Evolutionary conservation across 2,329 filamentous ascomycete genomes (phyloP), one percentile per base, ranked within the genome.

Genomic region (Penicillium sp.): DNA sequence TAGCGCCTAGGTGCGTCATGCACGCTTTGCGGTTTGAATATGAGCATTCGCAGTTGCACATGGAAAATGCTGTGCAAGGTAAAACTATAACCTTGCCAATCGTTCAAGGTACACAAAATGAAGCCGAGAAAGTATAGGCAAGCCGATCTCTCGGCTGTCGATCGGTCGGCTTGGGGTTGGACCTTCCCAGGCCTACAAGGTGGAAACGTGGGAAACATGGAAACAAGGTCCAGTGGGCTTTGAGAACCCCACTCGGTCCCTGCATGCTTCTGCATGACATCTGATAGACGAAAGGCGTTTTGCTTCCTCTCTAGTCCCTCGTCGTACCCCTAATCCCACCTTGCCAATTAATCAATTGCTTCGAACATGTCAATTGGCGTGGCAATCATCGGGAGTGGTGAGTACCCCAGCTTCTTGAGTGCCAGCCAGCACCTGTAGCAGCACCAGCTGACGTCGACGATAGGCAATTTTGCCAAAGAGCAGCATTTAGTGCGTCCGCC

Each of bases 391-490:
- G 83, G 83, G 36, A 82, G 81, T 68, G 83, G 77, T 77, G 69
- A 40, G 64, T 58, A 35, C 31, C 55, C 33, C 27, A n/a, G 35
- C 47, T 50, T 22, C 18, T 33, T 33, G 10, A 19, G 14, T 31
- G 39, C 27, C 14, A 39, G 54, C 31, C 31, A 13, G 27, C 16
- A 37, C 35, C 19, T 31, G 31, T 43, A 39, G 39, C 51, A 46
- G 33, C 27, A 14, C 41, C 31, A 10, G 59, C 50, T 59, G 54
- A 56, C 22, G 50, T n/a, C 31, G 2, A 16, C 6, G 31, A 43
- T 39, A 78, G 77, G 83, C 59, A 84, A 84, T 66, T 86, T 86
- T 69, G 83, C 82, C 56, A 78, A 79, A 60, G 83, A 85, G 71
- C 79, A 85, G 63, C 83, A 85, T 66, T 75, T 85, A 53, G 79